Base-by-base conservation (phyloP, 1,284 basidiomycete species). In the Ganoderma resinaceum region DNA sequence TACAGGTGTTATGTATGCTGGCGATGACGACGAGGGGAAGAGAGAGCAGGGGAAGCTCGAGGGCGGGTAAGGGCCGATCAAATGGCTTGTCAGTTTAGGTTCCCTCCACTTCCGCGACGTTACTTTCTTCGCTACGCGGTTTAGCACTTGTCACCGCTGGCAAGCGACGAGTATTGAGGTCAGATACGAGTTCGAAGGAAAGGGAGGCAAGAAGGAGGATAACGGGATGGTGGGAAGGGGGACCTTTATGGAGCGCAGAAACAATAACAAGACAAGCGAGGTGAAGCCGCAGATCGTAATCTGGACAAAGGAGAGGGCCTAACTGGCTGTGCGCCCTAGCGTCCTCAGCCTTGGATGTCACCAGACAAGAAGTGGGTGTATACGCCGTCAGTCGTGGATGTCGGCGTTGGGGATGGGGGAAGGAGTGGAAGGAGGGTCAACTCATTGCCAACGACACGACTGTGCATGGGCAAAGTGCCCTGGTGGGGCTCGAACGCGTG, bases 41-140 rank as follows among this genome's bases (percentile, higher is more conserved):
- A 31, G 20, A 58, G 55, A 0, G 33, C 16, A 35, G 26, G 33
- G 20, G n/a, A n/a, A n/a, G n/a, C n/a, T n/a, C 18, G 4, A 31
- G 31, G 18, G 53, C 26, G 33, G 1, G 55, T 31, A 57, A 11
- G 9, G 26, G 57, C 66, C 52, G 63, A 69, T 69, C 68, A 69
- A 26, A 46, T 49, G 38, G 57, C 9, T 57, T 61, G 42, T 65
- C 46, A 29, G 23, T 42, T 40, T 35, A 35, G 33, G 52, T 65
- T 61, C 60, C 33, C 60, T 61, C 61, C 16, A 20, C 33, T 38
- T 37, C 20, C 57, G 62, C 55, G 61, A 63, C 64, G 53, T 53
- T 20, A 11, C 23, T n/a, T 42, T 9, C 46, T 49, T 26, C 18
- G 37, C 55, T 62, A 26, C 3, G 18, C 55, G 18, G 55, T 35